Base-by-base conservation (phyloP, 2,329 filamentous ascomycete genomes). In the Catunica adiposa region DNA sequence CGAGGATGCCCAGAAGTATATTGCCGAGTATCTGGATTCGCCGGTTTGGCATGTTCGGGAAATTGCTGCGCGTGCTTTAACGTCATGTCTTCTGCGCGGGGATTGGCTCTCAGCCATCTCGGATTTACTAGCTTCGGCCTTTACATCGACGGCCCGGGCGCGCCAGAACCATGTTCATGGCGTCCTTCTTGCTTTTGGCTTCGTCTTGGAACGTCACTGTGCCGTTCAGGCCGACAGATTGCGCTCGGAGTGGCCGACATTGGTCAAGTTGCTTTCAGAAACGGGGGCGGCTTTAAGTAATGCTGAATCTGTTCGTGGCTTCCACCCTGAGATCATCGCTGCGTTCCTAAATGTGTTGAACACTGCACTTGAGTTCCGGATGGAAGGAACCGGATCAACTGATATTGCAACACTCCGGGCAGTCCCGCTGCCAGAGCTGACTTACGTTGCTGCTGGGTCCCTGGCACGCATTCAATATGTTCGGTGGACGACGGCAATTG, bases 1-100 rank as follows among this genome's bases (percentile, higher is more conserved):
- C 1, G 68, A 71, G 1, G 71, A 76, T 50, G 75, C 89, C 3
- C 74, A 78, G 61, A 62, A 66, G 2, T 72, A 77, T 50, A 79
- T 90, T 6, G 66, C 75, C 5, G 72, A 71, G 44, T 81, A 89
- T 55, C 72, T 88, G 2, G 76, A 72, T 9, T 88, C 82, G 59
- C 76, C 76, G 0, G 77, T 87, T 17, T 92, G 87, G 87, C 84
- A 89, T 64, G 79, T 92, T 5, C 75, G 87, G 52, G 86, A 90
- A 62, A 87, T 89, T 65, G 84, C 86, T 0, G 85, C 86, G 0
- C 75, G 84, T 15, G 86, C 86, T 0, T 71, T 86, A 11, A 81
- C 79, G 63, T 80, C 79, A 0, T 79, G 83, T 59, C 67, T 82
- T 22, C 65, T 81, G 1, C 70, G 73, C 17, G 66, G 71, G 2